Base-by-base conservation (phyloP, 2,329 filamentous ascomycete species). In the Onygenales sp. region DNA sequence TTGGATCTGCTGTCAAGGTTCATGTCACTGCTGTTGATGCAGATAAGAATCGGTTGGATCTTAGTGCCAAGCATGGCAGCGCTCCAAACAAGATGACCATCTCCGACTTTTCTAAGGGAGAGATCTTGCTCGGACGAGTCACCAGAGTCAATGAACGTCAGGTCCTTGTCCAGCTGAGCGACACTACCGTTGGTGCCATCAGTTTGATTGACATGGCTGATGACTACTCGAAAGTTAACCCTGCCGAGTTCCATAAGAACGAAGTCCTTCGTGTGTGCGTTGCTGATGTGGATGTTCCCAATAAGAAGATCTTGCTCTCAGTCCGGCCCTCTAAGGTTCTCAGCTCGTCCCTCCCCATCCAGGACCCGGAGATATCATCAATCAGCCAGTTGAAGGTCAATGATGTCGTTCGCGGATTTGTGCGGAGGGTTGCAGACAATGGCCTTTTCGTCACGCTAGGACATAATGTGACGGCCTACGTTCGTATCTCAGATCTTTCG, bases 211-310 rank as follows among this genome's bases (percentile, higher is more conserved):
- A 98, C 61, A 77, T 97, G 63, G 80, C 81, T 10, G 93, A 98
- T 67, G 85, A 96, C 71, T 98, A 87, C 67, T 82, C 85, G 50
- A 81, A 91, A 63, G 86, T 87, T 50, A 86, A 89, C 64, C 85
- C 88, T 0, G 77, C 83, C 2, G 80, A 82, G 41, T 87, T 86
- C 71, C 84, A 81, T 60, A 92, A 91, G 74, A 89, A 94, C 62
- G 89, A 94, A 58, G 83, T 95, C 50, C 78, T 96, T 45, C 85
- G 90, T 51, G 89, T 94, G n/a, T 92, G 87, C 50, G 80, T 97
- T 44, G 78, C 92, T 42, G 82, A 85, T 41, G 75, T 96, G 17
- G 91, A 98, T 66, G 74, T 78, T 52, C 80, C 83, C 53, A 96
- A 95, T 74, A 96, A 96, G 77, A 86, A 83, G 63, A 73, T 96